Evolutionary conservation across 2,329 filamentous ascomycete genomes (phyloP).

Genomic region (Helminthosporium solani): DNA sequence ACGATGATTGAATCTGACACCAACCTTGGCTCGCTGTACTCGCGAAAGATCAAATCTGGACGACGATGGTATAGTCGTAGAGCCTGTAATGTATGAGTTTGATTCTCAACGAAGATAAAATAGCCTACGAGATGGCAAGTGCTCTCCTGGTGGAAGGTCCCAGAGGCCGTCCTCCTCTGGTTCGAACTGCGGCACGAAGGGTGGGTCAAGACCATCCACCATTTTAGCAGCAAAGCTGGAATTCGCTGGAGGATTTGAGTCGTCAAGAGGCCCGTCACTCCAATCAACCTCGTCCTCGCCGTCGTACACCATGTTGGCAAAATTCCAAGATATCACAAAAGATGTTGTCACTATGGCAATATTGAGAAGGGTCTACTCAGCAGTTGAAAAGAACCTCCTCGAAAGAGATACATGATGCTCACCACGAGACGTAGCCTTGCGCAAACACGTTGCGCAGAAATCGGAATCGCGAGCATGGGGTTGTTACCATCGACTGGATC

Average conservation of each 20-base stretch:
- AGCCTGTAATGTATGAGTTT: not conserved
- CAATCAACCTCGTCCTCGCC: slow-evolving; percentile 28
- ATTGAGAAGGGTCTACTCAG: not conserved
- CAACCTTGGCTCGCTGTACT: slow-evolving; percentile 7
- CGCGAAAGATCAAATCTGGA: slow-evolving; percentile 3
- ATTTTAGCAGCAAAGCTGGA: not conserved
- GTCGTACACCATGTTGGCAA: slow-evolving; percentile 11
- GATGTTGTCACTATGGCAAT: not conserved
- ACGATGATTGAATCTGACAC: slow-evolving; percentile 12
- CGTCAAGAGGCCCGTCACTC: slow-evolving; percentile 21
- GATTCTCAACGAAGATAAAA: not conserved
- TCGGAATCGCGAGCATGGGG: not conserved
- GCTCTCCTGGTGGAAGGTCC: slow-evolving; percentile 1
- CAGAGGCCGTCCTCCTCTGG: slow-evolving; percentile 1
- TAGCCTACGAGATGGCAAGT: slow-evolving; percentile 13
- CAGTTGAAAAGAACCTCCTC: not conserved
- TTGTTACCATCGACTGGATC: not conserved
- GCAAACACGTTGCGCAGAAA: not conserved
- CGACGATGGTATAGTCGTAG: not conserved
- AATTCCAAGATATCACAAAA: not conserved
- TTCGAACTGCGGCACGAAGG: not conserved
- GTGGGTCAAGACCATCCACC: not conserved
- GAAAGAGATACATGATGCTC: not conserved
- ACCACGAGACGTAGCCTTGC: not conserved
- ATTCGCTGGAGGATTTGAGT: not conserved